Percentiles rank a stretch among this genome's conserved stretches.
These are phyloP conservation scores for Cladorrhinum samala DNA, from an alignment of 495 filamentous ascomycete species.

Conservation along the genomic window DNA sequence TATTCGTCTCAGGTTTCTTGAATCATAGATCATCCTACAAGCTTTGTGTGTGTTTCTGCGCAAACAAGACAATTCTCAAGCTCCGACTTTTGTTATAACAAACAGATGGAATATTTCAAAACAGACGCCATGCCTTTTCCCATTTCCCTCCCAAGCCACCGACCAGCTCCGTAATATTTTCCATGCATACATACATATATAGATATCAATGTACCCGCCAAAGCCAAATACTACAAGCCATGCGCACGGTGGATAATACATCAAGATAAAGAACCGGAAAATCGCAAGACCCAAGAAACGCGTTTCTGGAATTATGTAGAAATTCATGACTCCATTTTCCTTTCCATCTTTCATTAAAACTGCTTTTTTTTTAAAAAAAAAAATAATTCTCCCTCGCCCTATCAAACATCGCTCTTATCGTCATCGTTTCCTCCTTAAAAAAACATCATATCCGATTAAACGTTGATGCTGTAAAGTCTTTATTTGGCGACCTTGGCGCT, in stretches of 20 bases:
- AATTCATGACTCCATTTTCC: too few species aligned
- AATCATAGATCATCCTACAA: too few species aligned
- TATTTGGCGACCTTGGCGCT: conserved; percentile 54
- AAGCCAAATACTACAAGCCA: background rate
- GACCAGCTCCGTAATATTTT: too few species aligned
- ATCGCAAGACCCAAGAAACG: background rate
- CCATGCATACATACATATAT: background rate
- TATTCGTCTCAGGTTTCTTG: background rate
- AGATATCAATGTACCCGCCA: background rate
- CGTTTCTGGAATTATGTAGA: too few species aligned
- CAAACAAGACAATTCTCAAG: background rate
- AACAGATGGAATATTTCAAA: background rate
- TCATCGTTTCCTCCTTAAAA: background rate
- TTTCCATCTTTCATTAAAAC: too few species aligned
- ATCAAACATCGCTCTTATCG: background rate
- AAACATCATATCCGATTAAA: too few species aligned
- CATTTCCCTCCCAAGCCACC: too few species aligned
- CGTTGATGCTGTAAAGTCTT: background rate
- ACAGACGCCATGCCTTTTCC: background rate
- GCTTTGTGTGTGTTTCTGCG: too few species aligned
- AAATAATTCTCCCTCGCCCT: too few species aligned
- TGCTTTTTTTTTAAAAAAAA: too few species aligned
- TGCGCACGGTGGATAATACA: background rate
- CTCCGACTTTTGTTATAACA: background rate
- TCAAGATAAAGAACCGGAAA: background rate